Base-by-base conservation (phyloP, 805 yeast genomes). In the Candida succiphila region DNA sequence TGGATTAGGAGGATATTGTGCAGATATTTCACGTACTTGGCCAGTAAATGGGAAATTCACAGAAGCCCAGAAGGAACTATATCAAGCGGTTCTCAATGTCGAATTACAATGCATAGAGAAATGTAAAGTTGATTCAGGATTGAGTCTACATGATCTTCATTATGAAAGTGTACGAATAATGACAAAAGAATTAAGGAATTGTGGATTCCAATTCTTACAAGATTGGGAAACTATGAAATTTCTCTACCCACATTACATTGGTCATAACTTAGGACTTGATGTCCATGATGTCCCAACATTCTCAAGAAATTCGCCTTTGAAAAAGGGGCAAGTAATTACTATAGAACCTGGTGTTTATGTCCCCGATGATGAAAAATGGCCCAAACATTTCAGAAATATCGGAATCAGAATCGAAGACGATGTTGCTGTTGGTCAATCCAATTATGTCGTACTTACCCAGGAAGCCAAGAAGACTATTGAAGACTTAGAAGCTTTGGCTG, bases 11-110 rank as follows among this genome's bases (percentile, higher is more conserved):
- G 96, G 96, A 1, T 92, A 92, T 56, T 78, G 95, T 50, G 78
- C 96, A 1, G 99, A 92, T 56, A 92, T 92, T 30, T 88, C 97
- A 2, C 69, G 99, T 42, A 81, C 96, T 0, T 92, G 97, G 96
- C 98, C 98, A 5, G 79, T 77, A 31, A 69, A 70, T 25, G 85
- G 94, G 2, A 61, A 58, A 31, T 92, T 92, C 53, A 58, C 82
- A 2, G 72, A 63, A 8, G 75, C 95, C 3, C 98, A 92, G 55
- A 69, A 68, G 33, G 97, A 89, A 39, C 58, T 92, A 16, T 92
- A 92, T 51, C 81, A 85, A 45, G 95, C 89, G 2, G 95, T 92
- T 5, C 60, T 92, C 30, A 76, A 76, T 43, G 94, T 86, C 14
- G 84, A 92, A 46, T 80, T 78, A 51, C 60, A 69, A 34, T 83